A percentile compares a stretch with the other conserved stretches of the same genome.
Conservation (phyloP, 2,329 filamentous ascomycete species). For the Microascus cirrosus region DNA sequence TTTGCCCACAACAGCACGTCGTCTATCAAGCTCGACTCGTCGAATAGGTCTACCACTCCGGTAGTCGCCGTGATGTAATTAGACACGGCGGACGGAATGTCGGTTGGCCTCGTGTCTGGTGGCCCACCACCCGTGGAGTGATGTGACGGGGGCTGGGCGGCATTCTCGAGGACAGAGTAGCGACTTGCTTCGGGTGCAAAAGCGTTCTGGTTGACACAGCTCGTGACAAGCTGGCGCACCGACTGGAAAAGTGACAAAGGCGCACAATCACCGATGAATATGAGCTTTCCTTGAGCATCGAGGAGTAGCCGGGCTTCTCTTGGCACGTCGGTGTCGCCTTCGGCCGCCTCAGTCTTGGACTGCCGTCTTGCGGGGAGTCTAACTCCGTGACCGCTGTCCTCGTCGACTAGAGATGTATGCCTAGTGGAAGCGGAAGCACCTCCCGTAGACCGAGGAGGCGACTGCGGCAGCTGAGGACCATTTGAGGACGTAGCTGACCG, state of each 20-base stretch:
- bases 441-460: neutral
- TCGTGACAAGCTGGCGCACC: conserved; percentile 38
- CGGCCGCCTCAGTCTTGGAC: conserved; percentile 10
- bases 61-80: conserved; percentile 28
- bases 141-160: conserved; percentile 10
- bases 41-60: conserved; percentile 37
- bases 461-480: neutral
- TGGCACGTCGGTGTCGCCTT: conserved; percentile 44
- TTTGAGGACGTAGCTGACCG: neutral
- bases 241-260: conserved; percentile 45
- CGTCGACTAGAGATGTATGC: neutral
- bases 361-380: neutral
- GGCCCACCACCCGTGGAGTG: conserved; percentile 10
- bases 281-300: conserved; percentile 40
- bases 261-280: conserved; percentile 46
- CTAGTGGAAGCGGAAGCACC: neutral
- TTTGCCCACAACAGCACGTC: conserved; percentile 31
- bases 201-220: conserved; percentile 33
- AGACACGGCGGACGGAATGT: conserved; percentile 18
- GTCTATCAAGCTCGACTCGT: conserved; percentile 23
- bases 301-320: conserved; percentile 38
- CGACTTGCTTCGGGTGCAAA: conserved; percentile 39
- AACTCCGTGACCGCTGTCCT: neutral
- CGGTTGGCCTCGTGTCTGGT: conserved; percentile 11
- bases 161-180: conserved; percentile 37